phyloP scores from a whole-genome alignment of 1,139 yeast genomes.

The Yamadazyma oceani region DNA sequence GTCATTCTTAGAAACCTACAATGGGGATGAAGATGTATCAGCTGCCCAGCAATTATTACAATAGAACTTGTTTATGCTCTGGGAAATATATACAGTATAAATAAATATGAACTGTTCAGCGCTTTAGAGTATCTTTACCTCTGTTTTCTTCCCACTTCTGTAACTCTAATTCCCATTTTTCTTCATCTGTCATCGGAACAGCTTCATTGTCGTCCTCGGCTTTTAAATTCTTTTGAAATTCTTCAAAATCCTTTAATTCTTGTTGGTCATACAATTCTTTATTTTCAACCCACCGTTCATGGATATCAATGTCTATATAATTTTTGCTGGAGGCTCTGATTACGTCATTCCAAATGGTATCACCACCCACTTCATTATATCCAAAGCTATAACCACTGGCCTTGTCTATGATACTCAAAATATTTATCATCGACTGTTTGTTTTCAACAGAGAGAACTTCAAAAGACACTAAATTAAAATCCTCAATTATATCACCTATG shows the following conservation, averaged over 20 bases:
- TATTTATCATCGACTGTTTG: constrained; percentile 83
- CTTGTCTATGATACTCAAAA: constrained; percentile 77
- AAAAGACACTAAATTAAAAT: constrained; percentile 82
- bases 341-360: constrained; percentile 94
- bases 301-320: constrained; percentile 66
- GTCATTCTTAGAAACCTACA: constrained; percentile 24
- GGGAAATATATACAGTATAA: not conserved
- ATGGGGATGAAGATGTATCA: constrained; percentile 51
- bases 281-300: constrained; percentile 93
- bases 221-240: constrained; percentile 24
- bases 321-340: constrained; percentile 68
- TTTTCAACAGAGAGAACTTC: constrained; percentile 92
- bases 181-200: constrained; percentile 52
- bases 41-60: constrained; percentile 35
- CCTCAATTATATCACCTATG: constrained; percentile 81
- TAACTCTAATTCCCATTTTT: constrained; percentile 70
- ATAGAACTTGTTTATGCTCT: constrained; percentile 2
- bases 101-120: constrained; percentile 2
- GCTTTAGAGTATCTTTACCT: constrained; percentile 7
- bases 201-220: constrained; percentile 23
- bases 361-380: constrained; percentile 90
- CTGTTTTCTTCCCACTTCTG: constrained; percentile 48
- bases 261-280: constrained; percentile 71
- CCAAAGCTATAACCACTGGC: constrained; percentile 96
- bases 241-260: constrained; percentile 50